Conservation (phyloP, 2,329 filamentous ascomycete species). For the Microthyrium microscopicum region DNA sequence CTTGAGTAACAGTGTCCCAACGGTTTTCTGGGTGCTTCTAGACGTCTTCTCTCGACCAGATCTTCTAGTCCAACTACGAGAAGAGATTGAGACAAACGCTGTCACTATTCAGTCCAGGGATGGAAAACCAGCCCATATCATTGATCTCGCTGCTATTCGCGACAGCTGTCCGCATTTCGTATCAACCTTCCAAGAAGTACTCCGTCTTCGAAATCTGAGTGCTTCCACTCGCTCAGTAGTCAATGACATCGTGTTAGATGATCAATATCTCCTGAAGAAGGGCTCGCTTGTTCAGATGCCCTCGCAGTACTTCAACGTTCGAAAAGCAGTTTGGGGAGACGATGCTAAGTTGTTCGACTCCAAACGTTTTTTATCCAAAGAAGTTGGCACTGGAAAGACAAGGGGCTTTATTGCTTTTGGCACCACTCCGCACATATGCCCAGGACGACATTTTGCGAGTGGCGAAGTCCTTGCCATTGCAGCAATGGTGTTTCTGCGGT, state of each 20-base stretch:
- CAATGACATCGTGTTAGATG: conserved; percentile 20
- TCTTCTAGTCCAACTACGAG: conserved; percentile 16
- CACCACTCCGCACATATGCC: conserved; percentile 15
- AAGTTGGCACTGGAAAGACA: too few relatives aligned
- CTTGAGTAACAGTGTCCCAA: conserved; percentile 23
- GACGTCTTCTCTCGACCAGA: conserved; percentile 21
- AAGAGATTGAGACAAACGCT: conserved; percentile 16
- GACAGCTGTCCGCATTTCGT: conserved; percentile 20
- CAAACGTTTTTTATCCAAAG: conserved; percentile 12
- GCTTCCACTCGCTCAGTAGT: conserved; percentile 17
- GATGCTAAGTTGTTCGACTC: conserved; percentile 11
- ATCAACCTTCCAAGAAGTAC: conserved; percentile 22
- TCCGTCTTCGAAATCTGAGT: conserved; percentile 15
- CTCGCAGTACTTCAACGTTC: conserved; percentile 14
- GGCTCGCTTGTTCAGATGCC: conserved; percentile 23
- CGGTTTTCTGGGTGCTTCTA: conserved; percentile 23
- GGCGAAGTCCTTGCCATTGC: conserved; percentile 14
- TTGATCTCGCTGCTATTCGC: conserved; percentile 21
- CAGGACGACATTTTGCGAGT: conserved; percentile 15
- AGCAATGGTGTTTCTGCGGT: conserved; percentile 13
- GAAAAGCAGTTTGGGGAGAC: conserved; percentile 17
- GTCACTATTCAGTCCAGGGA: neutral
- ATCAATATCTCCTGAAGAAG: conserved; percentile 20
- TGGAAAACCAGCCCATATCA: conserved; percentile 4
- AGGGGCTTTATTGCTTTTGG: conserved; percentile 9